Percentiles rank a stretch among this genome's conserved stretches.
These are phyloP conservation scores for Reticulascus tulasneorum DNA, from an alignment of 2,329 filamentous ascomycete species.

Conservation along the genomic window DNA sequence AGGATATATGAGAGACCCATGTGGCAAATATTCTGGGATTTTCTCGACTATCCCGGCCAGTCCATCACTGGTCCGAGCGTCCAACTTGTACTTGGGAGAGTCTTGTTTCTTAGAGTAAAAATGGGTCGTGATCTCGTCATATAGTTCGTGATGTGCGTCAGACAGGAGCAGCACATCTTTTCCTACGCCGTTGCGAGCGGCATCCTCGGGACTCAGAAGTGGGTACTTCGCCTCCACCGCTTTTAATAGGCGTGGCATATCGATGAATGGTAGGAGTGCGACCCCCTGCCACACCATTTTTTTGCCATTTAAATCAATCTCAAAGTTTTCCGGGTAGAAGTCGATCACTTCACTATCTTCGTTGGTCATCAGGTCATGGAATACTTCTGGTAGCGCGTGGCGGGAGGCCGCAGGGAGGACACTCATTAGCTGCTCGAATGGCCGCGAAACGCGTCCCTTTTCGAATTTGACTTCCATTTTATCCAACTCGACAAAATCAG, in stretches of 20 bases:
- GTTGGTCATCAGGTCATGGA: constrained; percentile 87
- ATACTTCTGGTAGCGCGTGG: constrained; percentile 82
- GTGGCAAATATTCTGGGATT: constrained; percentile 78
- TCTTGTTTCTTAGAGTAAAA: constrained; percentile 92
- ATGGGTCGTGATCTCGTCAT: constrained; percentile 75
- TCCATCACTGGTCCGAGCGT: constrained; percentile 71
- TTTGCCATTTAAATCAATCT: constrained; percentile 92
- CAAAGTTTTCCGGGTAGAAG: constrained; percentile 94
- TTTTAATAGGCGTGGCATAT: constrained; percentile 77
- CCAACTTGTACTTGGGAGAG: constrained; percentile 62
- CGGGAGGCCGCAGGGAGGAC: constrained; percentile 91
- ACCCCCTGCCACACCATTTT: constrained; percentile 99
- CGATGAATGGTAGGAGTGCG: constrained; percentile 90
- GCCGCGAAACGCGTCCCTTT: constrained; percentile 79
- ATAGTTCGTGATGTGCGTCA: constrained; percentile 72
- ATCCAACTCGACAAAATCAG: constrained; percentile 82
- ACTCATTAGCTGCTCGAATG: constrained; percentile 98
- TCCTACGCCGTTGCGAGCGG: constrained; percentile 72
- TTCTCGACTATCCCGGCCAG: constrained; percentile 78
- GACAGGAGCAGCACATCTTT: constrained; percentile 81
- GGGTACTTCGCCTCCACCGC: constrained; percentile 84
- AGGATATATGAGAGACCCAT: constrained; percentile 75
- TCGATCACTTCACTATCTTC: constrained; percentile 89
- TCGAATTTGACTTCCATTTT: constrained; percentile 78
- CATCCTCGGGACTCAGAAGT: constrained; percentile 71